Conservation (phyloP, 2,329 filamentous ascomycete species). For the Plectosphaerella plurivora region DNA sequence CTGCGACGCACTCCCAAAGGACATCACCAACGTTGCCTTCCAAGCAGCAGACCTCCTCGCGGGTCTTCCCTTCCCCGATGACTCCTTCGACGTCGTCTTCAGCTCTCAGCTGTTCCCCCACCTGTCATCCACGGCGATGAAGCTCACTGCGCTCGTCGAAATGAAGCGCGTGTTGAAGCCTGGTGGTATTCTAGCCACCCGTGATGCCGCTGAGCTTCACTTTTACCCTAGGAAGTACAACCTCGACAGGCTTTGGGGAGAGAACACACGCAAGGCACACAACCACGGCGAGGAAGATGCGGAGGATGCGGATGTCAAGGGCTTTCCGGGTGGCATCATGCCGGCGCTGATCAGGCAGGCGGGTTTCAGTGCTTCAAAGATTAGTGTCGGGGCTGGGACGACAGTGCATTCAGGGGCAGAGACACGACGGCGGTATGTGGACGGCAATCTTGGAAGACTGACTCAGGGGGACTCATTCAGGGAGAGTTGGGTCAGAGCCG, state of each 20-base stretch:
- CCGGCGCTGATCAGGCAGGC: slow-evolving; percentile 23
- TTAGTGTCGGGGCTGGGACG: slow-evolving; percentile 14
- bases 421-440: not conserved
- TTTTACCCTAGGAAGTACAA: slow-evolving; percentile 24
- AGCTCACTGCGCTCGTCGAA: slow-evolving; percentile 27
- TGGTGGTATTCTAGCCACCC: slow-evolving; percentile 33
- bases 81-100: slow-evolving; percentile 36
- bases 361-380: slow-evolving; percentile 24
- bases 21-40: slow-evolving; percentile 21
- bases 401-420: not conserved
- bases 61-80: slow-evolving; percentile 32
- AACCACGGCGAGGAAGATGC: slow-evolving; percentile 14
- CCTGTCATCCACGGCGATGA: slow-evolving; percentile 24
- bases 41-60: slow-evolving; percentile 26
- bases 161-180: slow-evolving; percentile 37
- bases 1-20: slow-evolving; percentile 9
- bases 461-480: not conserved
- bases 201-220: slow-evolving; percentile 21
- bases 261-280: slow-evolving; percentile 12
- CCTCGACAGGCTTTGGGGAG: slow-evolving; percentile 23
- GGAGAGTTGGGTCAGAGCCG: not conserved
- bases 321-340: slow-evolving; percentile 15
- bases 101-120: slow-evolving; percentile 38
- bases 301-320: slow-evolving; percentile 8
- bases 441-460: not conserved